Evolutionary conservation across 2,329 filamentous ascomycete species (phyloP), one percentile per base, ranked within the genome.

Genomic region (Nemania sp.): DNA sequence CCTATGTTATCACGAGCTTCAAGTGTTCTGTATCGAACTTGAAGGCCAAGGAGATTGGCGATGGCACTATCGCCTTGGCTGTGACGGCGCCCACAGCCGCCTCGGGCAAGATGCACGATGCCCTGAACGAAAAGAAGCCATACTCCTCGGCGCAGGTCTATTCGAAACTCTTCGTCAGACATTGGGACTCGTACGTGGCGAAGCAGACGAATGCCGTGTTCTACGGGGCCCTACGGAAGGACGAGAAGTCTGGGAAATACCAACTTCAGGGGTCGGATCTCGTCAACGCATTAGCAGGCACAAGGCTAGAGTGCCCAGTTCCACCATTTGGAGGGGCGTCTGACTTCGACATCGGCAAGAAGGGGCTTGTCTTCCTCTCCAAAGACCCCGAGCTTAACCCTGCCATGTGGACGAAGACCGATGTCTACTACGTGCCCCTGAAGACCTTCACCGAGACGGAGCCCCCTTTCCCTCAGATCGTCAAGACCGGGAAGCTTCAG

Each of bases 111-210:
- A 85, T 96, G 27, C 90, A 90, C 80, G 92, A 92, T 76, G 83
- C 88, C 13, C 84, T 89, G 43, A 83, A 85, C 15, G 88, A 87
- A 43, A 81, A 87, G 70, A 88, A 89, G 75, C 82, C 87, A 1
- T 80, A 84, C 26, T 90, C 90, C 22, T 87, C 88, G 3, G 93
- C 88, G 29, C 90, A 87, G 73, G 86, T 93, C 24, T 96, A 96
- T 79, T 88, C 88, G 22, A 88, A 87, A 55, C 87, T 94, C 27
- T 96, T 93, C 75, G 92, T 93, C 29, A 88, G 93, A 15, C 92
- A 97, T 75, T 97, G 93, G 93, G 93, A 97, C 77, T 80, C 86
- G n/a, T 97, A 91, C 80, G 83, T 89, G 27, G 89, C 87, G 0
- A 86, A 89, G 53, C 90, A 92, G 74, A 88, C 86, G 69, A 91